Evolutionary conservation across 139 green algal genomes (phyloP).

Genomic region (Picochlorum sp.): DNA sequence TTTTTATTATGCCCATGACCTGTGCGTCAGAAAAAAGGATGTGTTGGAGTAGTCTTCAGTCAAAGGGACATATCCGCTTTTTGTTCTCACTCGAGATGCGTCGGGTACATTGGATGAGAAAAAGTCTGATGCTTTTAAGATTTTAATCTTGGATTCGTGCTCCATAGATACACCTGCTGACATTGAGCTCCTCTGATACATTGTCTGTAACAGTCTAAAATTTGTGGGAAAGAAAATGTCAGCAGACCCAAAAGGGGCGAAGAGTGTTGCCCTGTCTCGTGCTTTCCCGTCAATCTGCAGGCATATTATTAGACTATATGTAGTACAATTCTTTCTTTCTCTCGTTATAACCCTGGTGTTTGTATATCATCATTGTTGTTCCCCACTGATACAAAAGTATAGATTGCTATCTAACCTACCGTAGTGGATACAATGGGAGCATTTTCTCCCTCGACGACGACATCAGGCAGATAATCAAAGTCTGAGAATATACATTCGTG

Average conservation of each 20-base stretch:
- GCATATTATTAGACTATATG: too few species aligned
- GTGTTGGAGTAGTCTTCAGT: slow-evolving; percentile 80
- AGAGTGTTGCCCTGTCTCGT: slow-evolving; percentile 38
- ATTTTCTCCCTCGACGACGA: slow-evolving; percentile 49
- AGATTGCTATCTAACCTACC: slow-evolving; percentile 13
- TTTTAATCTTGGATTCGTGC: background rate
- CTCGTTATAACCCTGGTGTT: too few species aligned
- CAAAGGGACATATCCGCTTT: slow-evolving; percentile 70
- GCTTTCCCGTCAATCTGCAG: slow-evolving; percentile 34
- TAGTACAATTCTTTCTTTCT: too few species aligned
- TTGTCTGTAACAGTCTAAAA: slow-evolving; percentile 51
- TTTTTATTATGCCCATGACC: background rate
- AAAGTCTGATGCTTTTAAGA: background rate
- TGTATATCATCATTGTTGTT: too few species aligned
- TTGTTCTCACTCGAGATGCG: slow-evolving; percentile 39
- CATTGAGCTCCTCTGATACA: slow-evolving; percentile 36
- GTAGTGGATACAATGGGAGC: slow-evolving; percentile 72
- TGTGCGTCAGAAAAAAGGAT: slow-evolving; percentile 38
- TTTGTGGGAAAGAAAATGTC: slow-evolving; percentile 92
- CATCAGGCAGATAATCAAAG: slow-evolving; percentile 76
- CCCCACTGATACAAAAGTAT: background rate
- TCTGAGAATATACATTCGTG: slow-evolving; percentile 71
- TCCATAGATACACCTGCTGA: background rate
- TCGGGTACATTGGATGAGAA: slow-evolving; percentile 34
- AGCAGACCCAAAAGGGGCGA: slow-evolving; percentile 36